These are phyloP conservation scores for Effrenium voratum DNA, from an alignment of 73 alveolate species.

Conservation along the genomic window DNA sequence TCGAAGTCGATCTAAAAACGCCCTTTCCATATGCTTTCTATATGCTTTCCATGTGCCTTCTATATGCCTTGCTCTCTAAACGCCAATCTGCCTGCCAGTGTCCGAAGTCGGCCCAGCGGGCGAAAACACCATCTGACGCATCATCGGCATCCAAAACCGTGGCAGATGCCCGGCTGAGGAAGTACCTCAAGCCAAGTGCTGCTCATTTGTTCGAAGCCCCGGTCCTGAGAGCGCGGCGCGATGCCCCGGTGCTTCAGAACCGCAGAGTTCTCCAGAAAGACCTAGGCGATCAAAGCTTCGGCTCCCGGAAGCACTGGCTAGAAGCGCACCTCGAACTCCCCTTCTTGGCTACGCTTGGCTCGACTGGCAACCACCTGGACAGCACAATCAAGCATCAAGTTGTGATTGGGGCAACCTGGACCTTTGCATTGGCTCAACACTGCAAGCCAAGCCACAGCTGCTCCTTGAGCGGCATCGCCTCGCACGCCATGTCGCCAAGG, in stretches of 20 bases:
- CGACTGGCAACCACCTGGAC: conserved; percentile 35
- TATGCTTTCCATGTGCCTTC: too few relatives aligned
- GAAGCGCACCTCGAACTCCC: conserved; percentile 42
- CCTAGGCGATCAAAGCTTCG: background rate
- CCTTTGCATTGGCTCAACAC: background rate
- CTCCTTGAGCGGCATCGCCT: conserved; percentile 22
- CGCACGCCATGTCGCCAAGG: background rate
- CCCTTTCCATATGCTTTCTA: background rate
- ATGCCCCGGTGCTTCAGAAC: conserved; percentile 65
- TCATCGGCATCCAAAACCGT: conserved; percentile 74
- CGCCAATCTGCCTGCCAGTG: conserved; percentile 87
- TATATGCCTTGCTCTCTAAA: too few relatives aligned
- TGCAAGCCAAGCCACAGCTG: background rate
- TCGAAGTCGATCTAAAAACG: background rate
- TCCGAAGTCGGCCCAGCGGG: conserved; percentile 92
- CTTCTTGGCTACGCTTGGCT: conserved; percentile 11
- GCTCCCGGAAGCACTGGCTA: background rate
- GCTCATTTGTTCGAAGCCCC: background rate
- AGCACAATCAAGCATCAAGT: background rate
- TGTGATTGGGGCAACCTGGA: too few relatives aligned
- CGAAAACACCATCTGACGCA: conserved; percentile 32
- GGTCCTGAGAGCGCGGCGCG: background rate
- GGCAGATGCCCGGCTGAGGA: conserved; percentile 82
- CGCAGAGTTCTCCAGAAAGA: conserved; percentile 22
- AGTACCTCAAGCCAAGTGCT: conserved; percentile 14